Percentiles rank a stretch among this genome's conserved stretches.
phyloP scores from a whole-genome alignment of 352 stramenopile species.

The Pythium brassicae region DNA sequence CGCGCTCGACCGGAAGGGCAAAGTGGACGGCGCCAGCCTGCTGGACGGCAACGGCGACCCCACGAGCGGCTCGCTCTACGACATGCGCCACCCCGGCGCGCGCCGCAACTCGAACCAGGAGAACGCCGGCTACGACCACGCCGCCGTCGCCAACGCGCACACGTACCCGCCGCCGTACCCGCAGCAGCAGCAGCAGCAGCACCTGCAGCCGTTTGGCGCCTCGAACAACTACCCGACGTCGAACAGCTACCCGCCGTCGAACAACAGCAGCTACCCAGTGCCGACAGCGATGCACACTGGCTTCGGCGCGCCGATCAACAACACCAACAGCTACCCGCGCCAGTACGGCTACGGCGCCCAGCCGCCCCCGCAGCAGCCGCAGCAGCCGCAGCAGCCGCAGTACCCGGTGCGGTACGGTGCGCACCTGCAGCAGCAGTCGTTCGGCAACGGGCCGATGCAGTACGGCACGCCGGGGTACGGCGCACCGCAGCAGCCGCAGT shows the following conservation, averaged over 20 bases:
- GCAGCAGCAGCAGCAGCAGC: slow-evolving; percentile 14
- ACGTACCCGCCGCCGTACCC: slow-evolving; percentile 58
- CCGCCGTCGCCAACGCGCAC: slow-evolving; percentile 20
- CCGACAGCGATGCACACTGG: slow-evolving; percentile 16
- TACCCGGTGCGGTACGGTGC: slow-evolving; percentile 15
- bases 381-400: slow-evolving; percentile 5
- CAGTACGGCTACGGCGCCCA: slow-evolving; percentile 11
- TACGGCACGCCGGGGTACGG: slow-evolving; percentile 27
- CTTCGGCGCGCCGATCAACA: slow-evolving; percentile 10
- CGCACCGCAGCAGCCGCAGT: slow-evolving; percentile 37
- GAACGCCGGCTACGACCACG: slow-evolving; percentile 21
- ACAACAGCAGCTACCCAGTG: slow-evolving; percentile 9
- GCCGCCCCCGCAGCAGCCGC: slow-evolving; percentile 35
- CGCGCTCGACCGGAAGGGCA: slow-evolving; percentile 79
- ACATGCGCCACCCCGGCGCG: slow-evolving; percentile 27
- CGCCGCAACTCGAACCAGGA: slow-evolving; percentile 66
- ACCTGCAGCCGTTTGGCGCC: neutral
- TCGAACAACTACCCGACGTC: neutral
- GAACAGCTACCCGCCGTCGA: neutral
- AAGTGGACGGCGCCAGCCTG: slow-evolving; percentile 78
- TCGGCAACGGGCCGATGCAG: slow-evolving; percentile 18
- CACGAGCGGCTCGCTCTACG: slow-evolving; percentile 66
- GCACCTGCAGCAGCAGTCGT: slow-evolving; percentile 15
- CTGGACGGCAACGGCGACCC: slow-evolving; percentile 80
- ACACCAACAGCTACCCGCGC: slow-evolving; percentile 42